Evolutionary conservation across 176 grass and related monocot species (phyloP), one percentile per base, ranked within the genome.

Genomic region (Luzula sylvatica): DNA sequence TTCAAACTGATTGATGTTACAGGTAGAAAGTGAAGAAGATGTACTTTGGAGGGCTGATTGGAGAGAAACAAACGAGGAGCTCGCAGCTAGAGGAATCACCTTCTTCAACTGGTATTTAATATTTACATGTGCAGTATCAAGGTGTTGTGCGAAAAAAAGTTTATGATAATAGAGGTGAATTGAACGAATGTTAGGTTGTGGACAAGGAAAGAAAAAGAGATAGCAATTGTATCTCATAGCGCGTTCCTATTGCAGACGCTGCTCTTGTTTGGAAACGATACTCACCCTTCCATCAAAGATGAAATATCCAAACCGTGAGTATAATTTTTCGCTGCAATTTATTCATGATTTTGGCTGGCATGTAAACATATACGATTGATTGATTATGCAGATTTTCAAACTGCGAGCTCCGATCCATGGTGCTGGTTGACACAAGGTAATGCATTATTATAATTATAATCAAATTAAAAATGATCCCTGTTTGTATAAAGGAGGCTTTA

Each of bases 1-100:
- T 4, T 35, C 5, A 35, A 35, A 9, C 30, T 4, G 30, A 7
- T 7, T 20, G 59, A 47, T 28, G 51, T 54, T 58, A 15, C 78
- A 96, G 92, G 72, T 96, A 26, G 78, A 90, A 55, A 82, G 67
- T 66, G 78, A 96, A 20, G 92, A 90, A 65, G 92, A 96, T 73
- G 46, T 86, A 30, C 69, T 96, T 26, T 96, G 92, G 92, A 26
- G 53, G 42, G 60, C 78, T 26, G 65, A 86, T 71, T 55, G 76
- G 14, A 83, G 92, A 86, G 92, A 96, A 60, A 51, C 49, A 58
- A 65, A 77, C 57, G 81, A 89, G 29, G 71, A 77, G 0, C 28
- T 86, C 22, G 65, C 81, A 22, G 59, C 56, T 21, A 90, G 92
- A 76, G 92, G 92, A 52, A 66, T 76, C 54, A 90, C 79, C 49